A percentile compares a stretch with the other conserved stretches of the same genome.
phyloP scores from a whole-genome alignment of 139 green algal genomes.

The Chlorella sp. region DNA sequence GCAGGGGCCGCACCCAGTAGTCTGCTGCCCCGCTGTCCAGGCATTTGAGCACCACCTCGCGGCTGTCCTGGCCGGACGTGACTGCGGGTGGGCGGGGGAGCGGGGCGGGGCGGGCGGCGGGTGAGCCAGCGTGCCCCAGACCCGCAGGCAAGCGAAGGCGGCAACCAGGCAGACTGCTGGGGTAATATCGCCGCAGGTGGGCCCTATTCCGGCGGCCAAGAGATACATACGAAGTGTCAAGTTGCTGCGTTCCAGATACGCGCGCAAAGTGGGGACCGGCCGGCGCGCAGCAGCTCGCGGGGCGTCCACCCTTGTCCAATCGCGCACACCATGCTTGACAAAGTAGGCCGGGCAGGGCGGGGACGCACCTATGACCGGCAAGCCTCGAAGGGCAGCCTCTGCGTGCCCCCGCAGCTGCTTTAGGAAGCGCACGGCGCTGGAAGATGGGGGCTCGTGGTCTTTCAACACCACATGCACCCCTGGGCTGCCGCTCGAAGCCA shows the following conservation, averaged over 20 bases:
- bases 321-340: neutral
- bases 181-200: neutral
- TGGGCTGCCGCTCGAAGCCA: neutral
- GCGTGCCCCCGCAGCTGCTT: constrained; percentile 47
- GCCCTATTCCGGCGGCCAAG: neutral
- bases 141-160: neutral
- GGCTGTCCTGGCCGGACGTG: constrained; percentile 69
- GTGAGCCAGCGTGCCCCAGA: too few relatives aligned
- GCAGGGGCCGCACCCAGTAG: constrained; percentile 88
- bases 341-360: too few relatives aligned
- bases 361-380: constrained; percentile 66
- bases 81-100: constrained; percentile 55
- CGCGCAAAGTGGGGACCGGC: neutral
- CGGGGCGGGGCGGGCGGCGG: neutral
- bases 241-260: neutral
- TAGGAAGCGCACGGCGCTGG: constrained; percentile 68
- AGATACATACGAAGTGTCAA: too few relatives aligned
- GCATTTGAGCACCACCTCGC: constrained; percentile 75
- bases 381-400: constrained; percentile 17
- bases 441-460: constrained; percentile 68
- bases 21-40: constrained; percentile 85
- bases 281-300: too few relatives aligned
- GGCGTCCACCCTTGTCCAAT: neutral
- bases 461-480: constrained; percentile 77
- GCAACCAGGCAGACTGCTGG: neutral